Percentiles rank a stretch among this genome's conserved stretches.
These are phyloP conservation scores for Ceratocystis harringtonii DNA, from an alignment of 2,329 filamentous ascomycete species.

Conservation along the genomic window DNA sequence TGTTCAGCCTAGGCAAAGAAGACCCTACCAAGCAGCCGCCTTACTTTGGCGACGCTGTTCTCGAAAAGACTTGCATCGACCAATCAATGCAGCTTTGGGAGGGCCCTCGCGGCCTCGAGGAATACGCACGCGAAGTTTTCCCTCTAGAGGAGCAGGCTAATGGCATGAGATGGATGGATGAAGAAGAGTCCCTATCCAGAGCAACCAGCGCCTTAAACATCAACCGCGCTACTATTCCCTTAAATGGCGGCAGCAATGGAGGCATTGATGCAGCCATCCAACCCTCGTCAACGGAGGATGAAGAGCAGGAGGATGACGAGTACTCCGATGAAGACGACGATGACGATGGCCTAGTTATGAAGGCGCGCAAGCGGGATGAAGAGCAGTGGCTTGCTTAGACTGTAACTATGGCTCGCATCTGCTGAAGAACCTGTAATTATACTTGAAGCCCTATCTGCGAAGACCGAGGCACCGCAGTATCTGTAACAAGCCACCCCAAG, in stretches of 20 bases:
- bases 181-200: constrained; percentile 24
- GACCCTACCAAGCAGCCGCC: constrained; percentile 44
- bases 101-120: constrained; percentile 75
- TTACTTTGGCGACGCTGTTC: constrained; percentile 43
- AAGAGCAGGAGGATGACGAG: constrained; percentile 30
- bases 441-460: background rate
- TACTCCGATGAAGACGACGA: constrained; percentile 34
- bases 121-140: constrained; percentile 90
- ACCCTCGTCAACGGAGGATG: constrained; percentile 21
- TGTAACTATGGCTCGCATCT: background rate
- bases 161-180: constrained; percentile 81
- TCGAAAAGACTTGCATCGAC: constrained; percentile 51
- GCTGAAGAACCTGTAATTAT: background rate
- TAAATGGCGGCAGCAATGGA: constrained; percentile 23
- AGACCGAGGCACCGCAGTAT: background rate
- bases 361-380: constrained; percentile 40
- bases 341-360: constrained; percentile 44
- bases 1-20: constrained; percentile 38
- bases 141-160: constrained; percentile 90
- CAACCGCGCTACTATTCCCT: constrained; percentile 11
- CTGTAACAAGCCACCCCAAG: background rate
- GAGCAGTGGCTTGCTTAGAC: constrained; percentile 43
- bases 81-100: constrained; percentile 79
- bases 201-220: constrained; percentile 12
- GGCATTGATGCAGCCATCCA: constrained; percentile 26